These are phyloP conservation scores for Halenospora varia DNA, from an alignment of 495 filamentous ascomycete genomes.

Conservation along the genomic window DNA sequence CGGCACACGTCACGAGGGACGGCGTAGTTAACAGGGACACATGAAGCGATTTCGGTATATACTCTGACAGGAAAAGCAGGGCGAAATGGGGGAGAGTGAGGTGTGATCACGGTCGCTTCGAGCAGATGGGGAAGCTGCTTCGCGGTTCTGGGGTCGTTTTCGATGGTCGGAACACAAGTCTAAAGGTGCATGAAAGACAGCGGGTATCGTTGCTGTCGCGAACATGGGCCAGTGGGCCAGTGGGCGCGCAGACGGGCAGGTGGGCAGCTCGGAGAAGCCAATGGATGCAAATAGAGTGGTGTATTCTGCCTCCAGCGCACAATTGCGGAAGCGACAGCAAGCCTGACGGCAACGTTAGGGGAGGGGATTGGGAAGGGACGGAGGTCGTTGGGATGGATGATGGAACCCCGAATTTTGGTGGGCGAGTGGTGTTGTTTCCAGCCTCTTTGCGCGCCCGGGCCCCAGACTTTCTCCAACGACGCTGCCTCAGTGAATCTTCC, in stretches of 20 bases:
- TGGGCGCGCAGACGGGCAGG: neutral
- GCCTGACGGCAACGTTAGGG: neutral
- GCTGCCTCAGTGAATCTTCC: too few species aligned
- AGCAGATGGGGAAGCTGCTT: neutral
- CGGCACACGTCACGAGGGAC: constrained; percentile 13
- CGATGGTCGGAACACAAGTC: constrained; percentile 17
- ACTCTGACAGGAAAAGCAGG: neutral
- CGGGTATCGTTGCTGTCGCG: constrained; percentile 16
- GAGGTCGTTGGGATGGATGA: too few species aligned
- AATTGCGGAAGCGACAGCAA: neutral
- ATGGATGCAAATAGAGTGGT: neutral
- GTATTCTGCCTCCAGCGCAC: neutral
- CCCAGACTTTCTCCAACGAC: too few species aligned
- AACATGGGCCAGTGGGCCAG: constrained; percentile 2
- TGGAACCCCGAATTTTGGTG: too few species aligned
- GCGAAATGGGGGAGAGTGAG: neutral
- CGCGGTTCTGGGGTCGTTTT: constrained; percentile 5
- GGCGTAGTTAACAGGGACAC: constrained; percentile 7
- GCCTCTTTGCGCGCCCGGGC: too few species aligned
- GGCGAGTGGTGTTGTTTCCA: too few species aligned
- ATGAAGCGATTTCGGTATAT: constrained; percentile 11
- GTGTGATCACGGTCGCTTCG: neutral
- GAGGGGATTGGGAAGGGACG: too few species aligned
- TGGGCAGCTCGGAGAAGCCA: neutral
- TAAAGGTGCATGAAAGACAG: constrained; percentile 16